Evolutionary conservation across 2,329 filamentous ascomycete genomes (phyloP), one percentile per base, ranked within the genome.

Genomic region (Fusarium sp.): DNA sequence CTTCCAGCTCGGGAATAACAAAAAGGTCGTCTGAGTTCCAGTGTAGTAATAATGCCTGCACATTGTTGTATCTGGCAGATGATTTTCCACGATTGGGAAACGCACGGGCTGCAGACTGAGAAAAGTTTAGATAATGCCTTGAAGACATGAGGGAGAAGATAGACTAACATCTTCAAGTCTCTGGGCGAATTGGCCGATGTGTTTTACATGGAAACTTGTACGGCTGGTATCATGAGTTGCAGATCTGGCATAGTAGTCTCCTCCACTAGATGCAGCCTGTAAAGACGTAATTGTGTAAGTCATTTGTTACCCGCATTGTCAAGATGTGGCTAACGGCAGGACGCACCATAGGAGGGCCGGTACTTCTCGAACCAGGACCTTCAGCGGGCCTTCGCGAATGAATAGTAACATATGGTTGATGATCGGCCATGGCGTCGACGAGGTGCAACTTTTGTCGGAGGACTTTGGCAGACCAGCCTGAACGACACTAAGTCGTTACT

Each of bases 21-120:
- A 88, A 87, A 10, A 89, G 77, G 58, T 89, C 87, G 65, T 89
- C 87, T 4, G 81, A 85, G 47, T 82, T 84, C 87, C 87, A 89
- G 74, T 88, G 85, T 24, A 89, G 77, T 39, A 89, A 78, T 19
- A 89, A 78, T 4, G 82, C 83, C 57, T 87, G 82, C 5, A 89
- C 86, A 53, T 86, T 87, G 61, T 79, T 82, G 76, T 89, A 89
- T 57, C 87, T 81, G 67, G 87, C 86, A 11, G 84, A 83, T 8
- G 83, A 75, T 55, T 81, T 80, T 36, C 85, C 85, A 44, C 81
- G 82, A 70, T 88, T 89, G 8, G 87, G 87, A 73, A 89, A 88
- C 21, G 85, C 85, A 67, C 85, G 81, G 36, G 80, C 78, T 39
- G 85, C 86, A 39, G 86, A 88, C 85, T 87, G 70, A 26, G 45